Conservation (phyloP, 2,329 filamentous ascomycete species). For the Talaromyces marneffei region DNA sequence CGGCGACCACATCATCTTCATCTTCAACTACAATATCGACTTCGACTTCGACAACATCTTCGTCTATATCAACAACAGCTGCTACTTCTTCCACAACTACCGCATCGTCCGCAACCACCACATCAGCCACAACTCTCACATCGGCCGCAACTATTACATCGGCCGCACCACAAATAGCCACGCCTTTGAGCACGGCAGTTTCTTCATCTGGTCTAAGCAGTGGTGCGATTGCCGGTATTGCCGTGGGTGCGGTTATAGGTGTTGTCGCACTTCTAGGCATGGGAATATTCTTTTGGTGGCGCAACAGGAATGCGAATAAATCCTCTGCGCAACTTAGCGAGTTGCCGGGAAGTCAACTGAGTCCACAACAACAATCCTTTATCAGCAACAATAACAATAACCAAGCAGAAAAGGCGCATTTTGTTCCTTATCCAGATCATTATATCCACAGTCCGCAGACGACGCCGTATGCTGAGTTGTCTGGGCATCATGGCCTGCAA, state of each 20-base stretch:
- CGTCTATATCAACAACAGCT: not conserved
- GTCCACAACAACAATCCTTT: not conserved
- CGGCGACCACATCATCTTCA: not conserved
- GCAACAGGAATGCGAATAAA: not conserved
- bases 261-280: not conserved
- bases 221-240: slow-evolving; percentile 9
- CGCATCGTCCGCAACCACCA: too few species aligned
- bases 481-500: not conserved
- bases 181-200: not conserved
- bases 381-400: not conserved
- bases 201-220: slow-evolving; percentile 6
- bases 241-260: not conserved
- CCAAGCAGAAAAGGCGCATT: not conserved
- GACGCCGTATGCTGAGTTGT: not conserved
- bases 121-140: too few species aligned
- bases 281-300: slow-evolving; percentile 1
- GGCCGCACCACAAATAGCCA: not conserved
- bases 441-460: not conserved
- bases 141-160: not conserved
- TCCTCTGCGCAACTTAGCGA: not conserved
- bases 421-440: not conserved
- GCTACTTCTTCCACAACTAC: not conserved
- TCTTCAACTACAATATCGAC: not conserved
- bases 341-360: not conserved
- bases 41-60: not conserved